Conservation (phyloP, 306 rosid genomes). For the Cucumis sativus region Cucumber_9930_V3 NC_026658.2:570001-570500, state of each 20-base stretch:
- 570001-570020: background rate
- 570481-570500: conserved; percentile 6
- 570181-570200: conserved; percentile 76
- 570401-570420: background rate
- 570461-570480: background rate
- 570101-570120: conserved; percentile 79
- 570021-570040: background rate
- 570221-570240: conserved; percentile 10
- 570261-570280: background rate
- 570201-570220: conserved; percentile 33
- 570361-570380: background rate
- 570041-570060: background rate
- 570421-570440: background rate
- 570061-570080: background rate
- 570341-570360: background rate
- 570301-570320: background rate
- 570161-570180: conserved; percentile 90
- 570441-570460: background rate
- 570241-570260: background rate
- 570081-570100: conserved; percentile 27
- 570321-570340: background rate
- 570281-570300: background rate
- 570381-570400: background rate
- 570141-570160: conserved; percentile 31
- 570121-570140: conserved; percentile 63